These are phyloP conservation scores for Ustilaginoidea virens DNA, from an alignment of 2,329 filamentous ascomycete genomes.

Conservation along the genomic window DNA sequence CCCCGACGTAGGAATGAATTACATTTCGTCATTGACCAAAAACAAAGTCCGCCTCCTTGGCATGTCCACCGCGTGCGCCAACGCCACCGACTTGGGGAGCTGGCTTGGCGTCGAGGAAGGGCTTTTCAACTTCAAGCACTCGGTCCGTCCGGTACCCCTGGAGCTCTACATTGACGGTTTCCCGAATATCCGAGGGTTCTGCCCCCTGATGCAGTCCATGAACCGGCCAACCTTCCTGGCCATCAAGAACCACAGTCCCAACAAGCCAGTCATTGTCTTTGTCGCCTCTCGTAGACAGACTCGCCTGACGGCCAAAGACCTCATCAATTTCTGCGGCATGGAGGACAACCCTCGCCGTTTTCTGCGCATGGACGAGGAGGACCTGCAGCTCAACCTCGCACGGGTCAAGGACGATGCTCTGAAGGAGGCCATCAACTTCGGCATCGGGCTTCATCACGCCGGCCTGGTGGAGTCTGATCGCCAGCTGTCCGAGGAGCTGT, in stretches of 20 bases:
- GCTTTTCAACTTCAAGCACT: conserved; percentile 94
- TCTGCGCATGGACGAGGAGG: conserved; percentile 86
- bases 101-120: conserved; percentile 96
- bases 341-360: conserved; percentile 94
- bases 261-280: conserved; percentile 96
- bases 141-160: conserved; percentile 85
- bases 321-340: conserved; percentile 97
- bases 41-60: conserved; percentile 78
- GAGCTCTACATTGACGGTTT: conserved; percentile 98
- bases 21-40: conserved; percentile 88
- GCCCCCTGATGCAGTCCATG: conserved; percentile 97
- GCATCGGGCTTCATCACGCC: conserved; percentile 92
- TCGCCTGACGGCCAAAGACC: conserved; percentile 81
- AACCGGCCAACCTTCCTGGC: conserved; percentile 92
- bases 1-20: conserved; percentile 90
- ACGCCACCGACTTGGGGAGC: conserved; percentile 83
- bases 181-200: conserved; percentile 87
- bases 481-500: conserved; percentile 82
- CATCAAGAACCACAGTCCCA: conserved; percentile 89
- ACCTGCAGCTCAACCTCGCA: conserved; percentile 72
- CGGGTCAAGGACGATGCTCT: conserved; percentile 87
- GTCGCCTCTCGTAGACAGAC: conserved; percentile 93
- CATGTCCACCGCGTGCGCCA: conserved; percentile 99
- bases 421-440: conserved; percentile 88
- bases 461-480: conserved; percentile 91